Evolutionary conservation across 495 filamentous ascomycete species (phyloP).

Genomic region (Mycothermus thermophilus): DNA sequence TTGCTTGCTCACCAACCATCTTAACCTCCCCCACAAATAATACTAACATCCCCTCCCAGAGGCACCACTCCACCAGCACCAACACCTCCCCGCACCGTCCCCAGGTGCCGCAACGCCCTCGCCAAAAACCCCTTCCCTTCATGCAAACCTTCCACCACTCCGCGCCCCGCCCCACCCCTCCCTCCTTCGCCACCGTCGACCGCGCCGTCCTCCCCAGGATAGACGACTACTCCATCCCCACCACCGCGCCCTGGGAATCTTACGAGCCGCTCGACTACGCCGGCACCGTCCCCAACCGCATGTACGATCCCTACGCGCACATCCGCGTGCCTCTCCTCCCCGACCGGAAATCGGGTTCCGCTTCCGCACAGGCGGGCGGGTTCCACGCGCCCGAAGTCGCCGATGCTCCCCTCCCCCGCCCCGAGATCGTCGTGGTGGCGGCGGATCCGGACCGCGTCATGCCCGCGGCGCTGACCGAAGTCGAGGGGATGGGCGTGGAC

Average conservation of each 20-base stretch:
- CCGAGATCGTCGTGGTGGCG: conserved; percentile 30
- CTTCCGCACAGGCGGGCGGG: conserved; percentile 7
- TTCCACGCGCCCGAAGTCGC: conserved; percentile 12
- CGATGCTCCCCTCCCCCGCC: conserved; percentile 20
- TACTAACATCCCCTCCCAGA: not conserved
- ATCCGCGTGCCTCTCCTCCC: conserved; percentile 34
- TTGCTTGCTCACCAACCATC: not conserved
- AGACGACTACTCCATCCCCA: too few relatives aligned
- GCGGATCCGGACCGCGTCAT: conserved; percentile 29
- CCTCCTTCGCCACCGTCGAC: conserved; percentile 23
- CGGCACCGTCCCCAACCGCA: not conserved
- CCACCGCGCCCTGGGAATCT: too few relatives aligned
- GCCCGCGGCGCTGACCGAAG: conserved; percentile 28
- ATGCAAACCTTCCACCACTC: conserved; percentile 38
- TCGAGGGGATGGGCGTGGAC: conserved; percentile 34
- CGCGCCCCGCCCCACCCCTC: conserved; percentile 16
- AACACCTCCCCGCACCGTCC: conserved; percentile 14
- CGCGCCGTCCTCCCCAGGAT: conserved; percentile 27
- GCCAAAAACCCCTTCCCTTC: conserved; percentile 21
- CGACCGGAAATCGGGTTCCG: conserved; percentile 22
- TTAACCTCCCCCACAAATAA: not conserved
- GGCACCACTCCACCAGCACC: conserved; percentile 14
- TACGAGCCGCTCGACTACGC: too few relatives aligned
- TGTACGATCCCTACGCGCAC: conserved; percentile 22
- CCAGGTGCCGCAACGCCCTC: conserved; percentile 9